Conservation (phyloP, 1,284 basidiomycete genomes). For the Trametes sp. region DNA sequence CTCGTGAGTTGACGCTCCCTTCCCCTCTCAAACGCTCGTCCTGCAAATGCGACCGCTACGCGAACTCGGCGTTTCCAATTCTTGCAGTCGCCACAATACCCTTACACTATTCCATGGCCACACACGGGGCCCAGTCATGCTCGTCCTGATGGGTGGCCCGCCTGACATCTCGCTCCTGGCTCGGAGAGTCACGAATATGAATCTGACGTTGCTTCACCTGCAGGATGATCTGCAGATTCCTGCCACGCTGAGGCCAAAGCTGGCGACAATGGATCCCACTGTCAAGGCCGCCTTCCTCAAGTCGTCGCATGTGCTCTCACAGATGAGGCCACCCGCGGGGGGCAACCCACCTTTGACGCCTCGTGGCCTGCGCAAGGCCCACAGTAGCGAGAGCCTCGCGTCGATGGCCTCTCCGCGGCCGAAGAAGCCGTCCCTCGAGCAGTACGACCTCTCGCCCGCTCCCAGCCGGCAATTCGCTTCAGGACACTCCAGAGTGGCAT, state of each 20-base stretch:
- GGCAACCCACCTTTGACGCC: slow-evolving; percentile 38
- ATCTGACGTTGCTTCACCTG: slow-evolving; percentile 18
- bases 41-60: not conserved
- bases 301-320: slow-evolving; percentile 74
- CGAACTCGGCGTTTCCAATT: slow-evolving; percentile 6
- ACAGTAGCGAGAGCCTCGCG: slow-evolving; percentile 69
- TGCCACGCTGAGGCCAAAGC: slow-evolving; percentile 74
- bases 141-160: not conserved
- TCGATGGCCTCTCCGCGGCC: slow-evolving; percentile 52
- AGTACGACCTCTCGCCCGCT: slow-evolving; percentile 43
- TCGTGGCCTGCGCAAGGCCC: slow-evolving; percentile 62
- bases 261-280: slow-evolving; percentile 77
- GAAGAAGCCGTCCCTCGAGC: slow-evolving; percentile 34
- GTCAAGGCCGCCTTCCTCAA: slow-evolving; percentile 93
- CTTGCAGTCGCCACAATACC: slow-evolving; percentile 24
- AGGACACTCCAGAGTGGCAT: slow-evolving; percentile 34
- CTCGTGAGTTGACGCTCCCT: slow-evolving; percentile 54
- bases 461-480: slow-evolving; percentile 19
- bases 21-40: not conserved
- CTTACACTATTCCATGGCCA: not conserved
- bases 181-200: not conserved
- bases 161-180: not conserved
- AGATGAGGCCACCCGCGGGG: slow-evolving; percentile 47
- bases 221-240: slow-evolving; percentile 90
- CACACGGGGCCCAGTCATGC: not conserved